Conservation (phyloP, 148 eudicot genomes). For the Mesembryanthemum crystallinum region DNA sequence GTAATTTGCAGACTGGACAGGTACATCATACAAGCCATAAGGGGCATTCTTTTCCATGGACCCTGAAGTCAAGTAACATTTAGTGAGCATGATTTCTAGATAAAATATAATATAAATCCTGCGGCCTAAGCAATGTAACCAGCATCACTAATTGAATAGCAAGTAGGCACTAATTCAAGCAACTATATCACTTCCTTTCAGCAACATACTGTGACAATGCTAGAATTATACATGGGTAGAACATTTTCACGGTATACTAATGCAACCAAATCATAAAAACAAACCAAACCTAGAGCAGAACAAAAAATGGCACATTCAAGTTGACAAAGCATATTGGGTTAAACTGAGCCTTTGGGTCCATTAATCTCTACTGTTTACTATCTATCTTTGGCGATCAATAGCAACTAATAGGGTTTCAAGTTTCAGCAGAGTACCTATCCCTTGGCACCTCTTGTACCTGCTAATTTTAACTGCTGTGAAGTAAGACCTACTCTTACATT, state of each 20-base stretch:
- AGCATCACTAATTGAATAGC: neutral
- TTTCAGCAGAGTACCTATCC: too few relatives aligned
- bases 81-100: neutral
- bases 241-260: neutral
- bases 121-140: neutral
- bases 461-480: too few relatives aligned
- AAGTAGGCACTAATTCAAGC: neutral
- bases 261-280: neutral
- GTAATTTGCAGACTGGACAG: slow-evolving; percentile 33
- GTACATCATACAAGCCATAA: slow-evolving; percentile 43
- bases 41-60: slow-evolving; percentile 36
- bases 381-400: neutral
- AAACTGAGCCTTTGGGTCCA: neutral
- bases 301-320: neutral
- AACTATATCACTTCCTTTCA: neutral
- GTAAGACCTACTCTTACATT: too few relatives aligned
- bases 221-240: neutral
- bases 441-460: too few relatives aligned
- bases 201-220: neutral
- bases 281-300: neutral
- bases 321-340: neutral
- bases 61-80: slow-evolving; percentile 35
- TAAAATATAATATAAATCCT: neutral
- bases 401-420: neutral
- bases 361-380: too few relatives aligned